Base-by-base conservation (phyloP, 2,329 filamentous ascomycete genomes). In the Raffaelea arxii region DNA sequence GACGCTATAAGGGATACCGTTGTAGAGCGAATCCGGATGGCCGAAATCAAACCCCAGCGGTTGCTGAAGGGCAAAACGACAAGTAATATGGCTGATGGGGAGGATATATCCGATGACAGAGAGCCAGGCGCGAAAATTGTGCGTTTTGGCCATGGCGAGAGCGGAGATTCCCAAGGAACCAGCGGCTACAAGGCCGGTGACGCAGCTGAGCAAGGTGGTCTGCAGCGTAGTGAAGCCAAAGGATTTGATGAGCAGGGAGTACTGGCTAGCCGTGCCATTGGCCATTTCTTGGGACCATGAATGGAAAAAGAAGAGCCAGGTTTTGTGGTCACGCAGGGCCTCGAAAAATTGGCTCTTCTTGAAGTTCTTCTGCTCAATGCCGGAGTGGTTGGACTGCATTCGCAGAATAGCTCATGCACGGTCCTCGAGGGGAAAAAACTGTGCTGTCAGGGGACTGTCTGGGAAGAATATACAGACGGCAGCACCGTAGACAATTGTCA, bases 331-430 rank as follows among this genome's bases (percentile, higher is more conserved):
- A 3, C 41, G 30, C 16, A 54, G 43, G 12, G 51, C 49, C 46
- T 55, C 53, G 24, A 47, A 4, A 19, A 54, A 37, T 46, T 55
- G 52, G 37, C 48, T 27, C 18, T 40, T 27, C 30, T 54, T 51
- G 39, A 50, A 53, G 1, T 44, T 27, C 37, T 51, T 50, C 25
- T 51, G 51, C 44, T 51, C 48, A 21, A 54, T 64, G 6, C 65
- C 65, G 1, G 64, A 67, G 46, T 62, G 59, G 52, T 69, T 67
- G 6, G 53, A 57, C 1, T 60, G 59, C 10, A 65, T 53, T 2
- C 64, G 58, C 46, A 61, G 51, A 18, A 64, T 51, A 7, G 57
- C 56, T 41, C 55, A 54, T 38, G 53, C 58, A 14, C 54, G 59
- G 24, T 63, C 56, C 35, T 56, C 54, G 2, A 49, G 30, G 14